Base-by-base conservation (phyloP, 345 rosid species). In the Acer negundo region DNA sequence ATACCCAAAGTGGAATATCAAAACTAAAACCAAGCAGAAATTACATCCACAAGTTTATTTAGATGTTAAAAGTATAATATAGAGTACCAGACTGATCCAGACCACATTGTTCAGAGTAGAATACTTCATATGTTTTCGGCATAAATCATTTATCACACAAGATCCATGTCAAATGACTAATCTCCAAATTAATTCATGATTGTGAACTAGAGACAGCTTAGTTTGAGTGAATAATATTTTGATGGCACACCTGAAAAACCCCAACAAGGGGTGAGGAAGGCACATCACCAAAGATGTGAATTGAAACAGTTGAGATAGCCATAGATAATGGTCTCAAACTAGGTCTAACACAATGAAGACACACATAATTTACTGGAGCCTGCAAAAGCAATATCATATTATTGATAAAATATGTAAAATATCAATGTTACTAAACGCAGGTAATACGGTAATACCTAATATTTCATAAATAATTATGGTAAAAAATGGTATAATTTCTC, bases 181-280 rank as follows among this genome's bases (percentile, higher is more conserved):
- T 70, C 3, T n/a, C 3, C 56, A 51, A 17, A 38, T 23, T 10
- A 64, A 74, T 46, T 38, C 59, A 70, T 9, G 10, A 58, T 47
- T 22, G 47, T 24, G 44, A 63, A 55, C 26, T 9, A 67, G 47
- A 67, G 59, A 72, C 19, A 59, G 68, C 16, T 46, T 59, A 35
- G 71, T 19, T 28, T 19, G 38, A 71, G 70, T 46, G 12, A 17
- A 58, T 28, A 76, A 44, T 11, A 51, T 10, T 70, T 61, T 38
- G 26, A 74, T 69, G 69, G 70, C 80, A 46, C 69, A 91, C 99
- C 99, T 97, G 92, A 79, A 97, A 88, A 72, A 86, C 87, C 49
- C 99, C 99, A 79, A 90, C 98, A 72, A 97, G 95, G 35, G 99
- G 99, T 1, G 99, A 93, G 63, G 99, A 94, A 82, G 99, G 99